phyloP scores from a whole-genome alignment of 176 grass and related monocot species.

The Chloris gayana region DNA sequence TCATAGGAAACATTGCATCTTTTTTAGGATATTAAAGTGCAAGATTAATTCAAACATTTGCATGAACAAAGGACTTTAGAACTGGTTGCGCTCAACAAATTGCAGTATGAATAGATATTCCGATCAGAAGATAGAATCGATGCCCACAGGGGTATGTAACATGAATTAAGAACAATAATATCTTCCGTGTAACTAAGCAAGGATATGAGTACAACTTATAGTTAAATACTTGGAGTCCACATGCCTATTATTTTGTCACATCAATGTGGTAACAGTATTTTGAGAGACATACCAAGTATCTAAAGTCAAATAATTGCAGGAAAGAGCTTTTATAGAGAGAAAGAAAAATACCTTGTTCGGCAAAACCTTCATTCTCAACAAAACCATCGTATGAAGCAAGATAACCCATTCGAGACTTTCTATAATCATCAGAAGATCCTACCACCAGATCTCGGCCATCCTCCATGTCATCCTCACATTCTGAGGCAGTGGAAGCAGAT shows the following conservation, averaged over 20 bases:
- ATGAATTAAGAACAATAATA: slow-evolving; percentile 1
- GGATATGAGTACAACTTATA: slow-evolving; percentile 14
- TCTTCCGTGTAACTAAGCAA: slow-evolving; percentile 6
- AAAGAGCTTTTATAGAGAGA: slow-evolving; percentile 28
- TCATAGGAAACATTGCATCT: slow-evolving; percentile 1
- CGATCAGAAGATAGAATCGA: not conserved
- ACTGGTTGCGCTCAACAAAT: not conserved
- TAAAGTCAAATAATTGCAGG: slow-evolving; percentile 14
- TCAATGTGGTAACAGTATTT: not conserved
- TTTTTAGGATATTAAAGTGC: not conserved
- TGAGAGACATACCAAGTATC: slow-evolving; percentile 10
- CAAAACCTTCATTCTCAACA: slow-evolving; percentile 68
- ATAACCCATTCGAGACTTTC: slow-evolving; percentile 85
- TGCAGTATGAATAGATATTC: slow-evolving; percentile 5
- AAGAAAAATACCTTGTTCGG: slow-evolving; percentile 76
- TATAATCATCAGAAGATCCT: slow-evolving; percentile 70
- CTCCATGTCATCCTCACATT: slow-evolving; percentile 89
- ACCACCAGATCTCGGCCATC: slow-evolving; percentile 64
- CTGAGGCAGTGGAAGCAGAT: slow-evolving; percentile 93
- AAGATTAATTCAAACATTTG: slow-evolving; percentile 28
- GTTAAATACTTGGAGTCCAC: slow-evolving; percentile 6
- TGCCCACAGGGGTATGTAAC: not conserved
- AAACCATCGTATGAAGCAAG: slow-evolving; percentile 69
- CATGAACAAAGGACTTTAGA: slow-evolving; percentile 6
- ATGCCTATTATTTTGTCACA: not conserved